Evolutionary conservation across 2,329 filamentous ascomycete genomes (phyloP).

Genomic region (Botryotinia calthae): DNA sequence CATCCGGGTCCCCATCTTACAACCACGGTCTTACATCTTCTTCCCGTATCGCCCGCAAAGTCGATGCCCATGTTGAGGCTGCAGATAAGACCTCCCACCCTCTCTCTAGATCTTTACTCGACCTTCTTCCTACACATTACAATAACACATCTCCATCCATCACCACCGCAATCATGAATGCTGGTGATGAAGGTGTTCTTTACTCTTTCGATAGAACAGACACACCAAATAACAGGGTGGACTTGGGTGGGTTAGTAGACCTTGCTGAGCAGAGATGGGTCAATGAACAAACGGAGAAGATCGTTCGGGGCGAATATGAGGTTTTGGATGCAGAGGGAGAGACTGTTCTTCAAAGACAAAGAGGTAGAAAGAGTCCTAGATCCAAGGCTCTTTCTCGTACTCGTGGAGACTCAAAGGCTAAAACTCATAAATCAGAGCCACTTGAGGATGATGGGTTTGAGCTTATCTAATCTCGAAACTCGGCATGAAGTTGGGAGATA

Average conservation of each 20-base stretch:
- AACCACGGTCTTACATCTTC: constrained; percentile 16
- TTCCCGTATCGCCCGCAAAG: constrained; percentile 29
- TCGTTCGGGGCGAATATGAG: constrained; percentile 39
- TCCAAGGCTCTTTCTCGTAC: constrained; percentile 25
- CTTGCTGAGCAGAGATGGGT: constrained; percentile 37
- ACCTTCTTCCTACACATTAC: constrained; percentile 34
- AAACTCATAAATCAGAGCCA: constrained; percentile 16
- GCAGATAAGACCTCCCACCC: constrained; percentile 25
- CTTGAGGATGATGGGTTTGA: constrained; percentile 39
- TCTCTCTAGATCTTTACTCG: constrained; percentile 36
- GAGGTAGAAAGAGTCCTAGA: constrained; percentile 36
- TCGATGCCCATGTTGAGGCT: constrained; percentile 30
- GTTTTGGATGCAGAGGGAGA: constrained; percentile 38
- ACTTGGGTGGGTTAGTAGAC: constrained; percentile 37
- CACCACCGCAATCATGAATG: constrained; percentile 26
- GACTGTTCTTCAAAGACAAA: constrained; percentile 30
- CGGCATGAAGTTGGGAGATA: background rate
- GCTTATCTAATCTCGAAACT: constrained; percentile 31
- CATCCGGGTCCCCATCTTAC: constrained; percentile 29
- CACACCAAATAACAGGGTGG: constrained; percentile 31
- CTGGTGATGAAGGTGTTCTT: constrained; percentile 29
- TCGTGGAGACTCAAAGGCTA: constrained; percentile 9
- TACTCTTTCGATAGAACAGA: constrained; percentile 37
- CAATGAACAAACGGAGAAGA: constrained; percentile 37
- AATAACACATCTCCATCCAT: constrained; percentile 32